A percentile compares a stretch with the other conserved stretches of the same genome.
phyloP scores from a whole-genome alignment of 2,329 filamentous ascomycete species.

The Arthrobotrys entomopaga region DNA sequence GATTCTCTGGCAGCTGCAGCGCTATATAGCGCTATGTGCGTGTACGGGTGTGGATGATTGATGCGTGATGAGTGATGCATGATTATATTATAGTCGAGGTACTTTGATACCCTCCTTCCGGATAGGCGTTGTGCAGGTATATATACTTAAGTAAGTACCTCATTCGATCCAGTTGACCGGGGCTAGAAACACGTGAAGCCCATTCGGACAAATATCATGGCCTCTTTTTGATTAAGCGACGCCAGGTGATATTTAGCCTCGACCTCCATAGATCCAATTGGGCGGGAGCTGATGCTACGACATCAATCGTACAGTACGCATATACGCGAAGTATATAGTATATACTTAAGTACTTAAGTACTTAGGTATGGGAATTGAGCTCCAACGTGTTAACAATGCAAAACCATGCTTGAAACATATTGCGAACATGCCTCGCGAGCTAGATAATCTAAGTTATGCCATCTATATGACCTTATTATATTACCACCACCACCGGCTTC shows the following conservation, averaged over 20 bases:
- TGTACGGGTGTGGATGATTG: neutral
- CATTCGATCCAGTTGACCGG: slow-evolving; percentile 34
- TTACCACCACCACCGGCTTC: too few relatives aligned
- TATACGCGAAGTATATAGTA: too few relatives aligned
- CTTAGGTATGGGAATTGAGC: neutral
- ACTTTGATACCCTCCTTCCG: slow-evolving; percentile 34
- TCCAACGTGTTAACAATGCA: neutral
- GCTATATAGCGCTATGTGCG: neutral
- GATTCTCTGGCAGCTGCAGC: neutral
- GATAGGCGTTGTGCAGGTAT: slow-evolving; percentile 28
- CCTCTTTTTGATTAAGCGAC: slow-evolving; percentile 3
- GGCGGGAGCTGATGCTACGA: neutral
- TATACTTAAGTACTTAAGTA: too few relatives aligned
- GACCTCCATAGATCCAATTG: too few relatives aligned
- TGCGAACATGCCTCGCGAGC: too few relatives aligned
- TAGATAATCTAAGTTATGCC: too few relatives aligned
- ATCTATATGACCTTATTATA: too few relatives aligned
- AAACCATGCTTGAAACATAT: neutral
- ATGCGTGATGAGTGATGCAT: neutral
- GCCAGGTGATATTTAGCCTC: neutral
- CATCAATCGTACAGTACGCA: neutral
- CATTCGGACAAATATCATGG: slow-evolving; percentile 16
- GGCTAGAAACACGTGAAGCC: slow-evolving; percentile 36
- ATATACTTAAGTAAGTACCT: too few relatives aligned
- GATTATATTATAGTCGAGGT: slow-evolving; percentile 18